Evolutionary conservation across 768 basidiomycete species (phyloP).

Genomic region (Suillus occidentalis): DNA sequence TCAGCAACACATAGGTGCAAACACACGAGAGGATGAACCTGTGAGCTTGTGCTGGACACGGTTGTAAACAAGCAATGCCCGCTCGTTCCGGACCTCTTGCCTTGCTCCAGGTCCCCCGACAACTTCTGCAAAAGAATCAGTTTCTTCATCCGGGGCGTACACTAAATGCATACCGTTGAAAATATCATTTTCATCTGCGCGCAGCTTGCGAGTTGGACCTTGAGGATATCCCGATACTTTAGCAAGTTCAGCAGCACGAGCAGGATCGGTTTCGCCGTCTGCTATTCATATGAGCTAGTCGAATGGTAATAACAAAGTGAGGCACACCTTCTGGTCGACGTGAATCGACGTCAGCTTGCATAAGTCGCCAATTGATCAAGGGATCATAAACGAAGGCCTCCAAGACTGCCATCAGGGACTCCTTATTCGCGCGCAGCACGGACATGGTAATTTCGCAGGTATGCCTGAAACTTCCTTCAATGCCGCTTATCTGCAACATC

Average conservation of each 20-base stretch:
- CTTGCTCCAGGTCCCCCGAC: slow-evolving; percentile 56
- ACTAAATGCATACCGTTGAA: slow-evolving; percentile 65
- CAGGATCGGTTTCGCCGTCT: slow-evolving; percentile 50
- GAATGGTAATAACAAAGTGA: slow-evolving; percentile 10
- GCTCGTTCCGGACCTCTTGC: slow-evolving; percentile 88
- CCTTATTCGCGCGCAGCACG: slow-evolving; percentile 94
- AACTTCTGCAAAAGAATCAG: slow-evolving; percentile 30
- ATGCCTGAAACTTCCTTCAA: slow-evolving; percentile 94
- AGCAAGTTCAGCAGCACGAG: slow-evolving; percentile 59
- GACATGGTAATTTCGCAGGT: slow-evolving; percentile 98
- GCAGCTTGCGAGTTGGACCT: slow-evolving; percentile 76
- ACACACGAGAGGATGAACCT: slow-evolving; percentile 45
- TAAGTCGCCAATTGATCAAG: slow-evolving; percentile 93
- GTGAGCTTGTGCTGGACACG: slow-evolving; percentile 95
- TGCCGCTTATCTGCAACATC: slow-evolving; percentile 82
- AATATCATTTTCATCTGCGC: slow-evolving; percentile 92
- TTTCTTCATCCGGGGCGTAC: slow-evolving; percentile 3
- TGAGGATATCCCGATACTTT: slow-evolving; percentile 74
- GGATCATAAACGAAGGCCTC: slow-evolving; percentile 99
- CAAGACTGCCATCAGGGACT: slow-evolving; percentile 97
- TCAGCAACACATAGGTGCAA: background rate
- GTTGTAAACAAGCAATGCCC: slow-evolving; percentile 89
- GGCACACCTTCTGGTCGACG: slow-evolving; percentile 66
- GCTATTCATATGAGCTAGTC: slow-evolving; percentile 3
- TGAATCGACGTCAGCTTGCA: slow-evolving; percentile 78